Evolutionary conservation across 2,329 filamentous ascomycete genomes (phyloP), one percentile per base, ranked within the genome.

Genomic region (Fusarium hainanense): DNA sequence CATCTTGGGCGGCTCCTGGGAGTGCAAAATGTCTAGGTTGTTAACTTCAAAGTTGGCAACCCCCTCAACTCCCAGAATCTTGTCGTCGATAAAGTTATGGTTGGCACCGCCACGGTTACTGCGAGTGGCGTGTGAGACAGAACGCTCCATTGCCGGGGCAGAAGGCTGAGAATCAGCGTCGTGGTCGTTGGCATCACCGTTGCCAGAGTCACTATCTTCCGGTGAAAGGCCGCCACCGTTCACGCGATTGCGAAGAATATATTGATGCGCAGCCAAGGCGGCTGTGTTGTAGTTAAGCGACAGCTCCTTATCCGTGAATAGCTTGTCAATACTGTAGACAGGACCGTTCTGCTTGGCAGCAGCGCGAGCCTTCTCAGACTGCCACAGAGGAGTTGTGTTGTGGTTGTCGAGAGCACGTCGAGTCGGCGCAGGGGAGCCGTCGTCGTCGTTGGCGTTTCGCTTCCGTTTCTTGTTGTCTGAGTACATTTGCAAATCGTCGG

Each of bases 251-350:
- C 87, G 85, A 54, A 89, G 78, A 59, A 90, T 83, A 73, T 89
- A 87, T 66, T 87, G 86, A 76, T 90, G 87, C 11, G 89, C 85
- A 4, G 88, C 88, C 21, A 90, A 73, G 30, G 89, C 88, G 7
- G 89, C 87, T 7, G 83, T 80, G 64, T 90, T 90, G 76, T 90
- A 90, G 28, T 87, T 88, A 82, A 91, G 85, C 7, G 86, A 84
- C 30, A 92, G 83, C 79, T 92, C 89, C 78, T 90, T 91, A 72
- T 92, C 89, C 0, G 89, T 91, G 52, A 92, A 92, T 40, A 92
- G 85, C 80, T 91, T 91, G 72, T 91, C 89, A 63, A 92, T 87
- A 75, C 87, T 90, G 76, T 90, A 90, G 3, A 89, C 79, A 0
- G 88, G 85, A 11, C 87, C 88, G 21, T 87, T 85, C 72, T 88